phyloP scores from a whole-genome alignment of 2,329 filamentous ascomycete species.

The Penicillium sp. region DNA sequence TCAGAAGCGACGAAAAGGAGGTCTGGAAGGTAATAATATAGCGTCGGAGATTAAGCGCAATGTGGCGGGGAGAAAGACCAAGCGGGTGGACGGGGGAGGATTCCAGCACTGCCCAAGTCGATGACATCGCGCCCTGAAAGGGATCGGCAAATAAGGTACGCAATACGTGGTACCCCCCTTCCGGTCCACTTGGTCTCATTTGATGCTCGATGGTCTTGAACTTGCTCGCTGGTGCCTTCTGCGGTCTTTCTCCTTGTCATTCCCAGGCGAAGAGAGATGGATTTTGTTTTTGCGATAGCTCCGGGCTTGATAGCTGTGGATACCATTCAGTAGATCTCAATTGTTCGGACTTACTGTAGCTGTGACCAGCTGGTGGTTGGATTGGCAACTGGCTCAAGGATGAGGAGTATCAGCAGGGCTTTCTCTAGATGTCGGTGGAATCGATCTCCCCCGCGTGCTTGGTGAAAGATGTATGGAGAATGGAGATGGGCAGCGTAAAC shows the following conservation, averaged over 20 bases:
- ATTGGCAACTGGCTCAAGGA: slow-evolving; percentile 6
- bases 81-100: slow-evolving; percentile 17
- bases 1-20: too few relatives aligned
- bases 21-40: slow-evolving; percentile 3
- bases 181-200: slow-evolving; percentile 13
- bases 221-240: too few relatives aligned
- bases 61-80: not conserved
- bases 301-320: not conserved
- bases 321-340: not conserved
- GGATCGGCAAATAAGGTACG: slow-evolving; percentile 45
- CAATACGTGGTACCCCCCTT: slow-evolving; percentile 47
- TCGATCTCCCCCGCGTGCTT: not conserved
- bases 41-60: slow-evolving; percentile 39
- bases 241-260: too few relatives aligned
- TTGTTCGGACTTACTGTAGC: too few relatives aligned
- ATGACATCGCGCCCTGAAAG: slow-evolving; percentile 32
- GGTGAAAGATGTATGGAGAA: not conserved
- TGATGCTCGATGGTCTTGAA: too few relatives aligned
- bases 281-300: too few relatives aligned
- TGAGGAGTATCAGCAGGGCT: too few relatives aligned
- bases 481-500: too few relatives aligned
- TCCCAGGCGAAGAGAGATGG: too few relatives aligned
- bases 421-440: too few relatives aligned
- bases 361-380: slow-evolving; percentile 2
- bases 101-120: slow-evolving; percentile 27